These are phyloP conservation scores for Podosphaera xanthii DNA, from an alignment of 2,329 filamentous ascomycete genomes.

Conservation along the genomic window DNA sequence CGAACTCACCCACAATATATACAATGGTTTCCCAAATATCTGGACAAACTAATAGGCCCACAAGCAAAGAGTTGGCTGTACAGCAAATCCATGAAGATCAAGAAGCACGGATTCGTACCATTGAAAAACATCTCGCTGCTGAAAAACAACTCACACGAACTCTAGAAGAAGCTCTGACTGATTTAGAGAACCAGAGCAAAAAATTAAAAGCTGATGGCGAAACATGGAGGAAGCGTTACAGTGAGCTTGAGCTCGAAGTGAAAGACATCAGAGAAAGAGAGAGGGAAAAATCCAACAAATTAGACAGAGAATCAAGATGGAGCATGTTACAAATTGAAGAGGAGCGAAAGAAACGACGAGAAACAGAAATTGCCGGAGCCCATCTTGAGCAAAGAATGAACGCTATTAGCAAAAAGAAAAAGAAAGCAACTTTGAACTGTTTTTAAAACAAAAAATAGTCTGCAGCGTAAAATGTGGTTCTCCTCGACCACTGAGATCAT, in stretches of 20 bases:
- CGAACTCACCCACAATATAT: constrained; percentile 21
- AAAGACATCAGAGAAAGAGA: constrained; percentile 28
- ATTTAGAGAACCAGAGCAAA: constrained; percentile 77
- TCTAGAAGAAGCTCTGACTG: constrained; percentile 82
- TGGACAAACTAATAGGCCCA: constrained; percentile 41
- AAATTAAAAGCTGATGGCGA: constrained; percentile 83
- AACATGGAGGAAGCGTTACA: constrained; percentile 69
- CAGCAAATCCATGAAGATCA: constrained; percentile 81
- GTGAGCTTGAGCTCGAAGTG: constrained; percentile 21
- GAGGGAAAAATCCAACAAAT: constrained; percentile 18
- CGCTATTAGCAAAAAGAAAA: constrained; percentile 53
- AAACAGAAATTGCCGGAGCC: constrained; percentile 69
- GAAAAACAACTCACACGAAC: constrained; percentile 93
- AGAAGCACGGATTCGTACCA: constrained; percentile 79
- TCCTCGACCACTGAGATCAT: no score
- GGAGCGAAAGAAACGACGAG: constrained; percentile 75
- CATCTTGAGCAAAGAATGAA: constrained; percentile 92
- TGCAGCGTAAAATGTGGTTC: no score
- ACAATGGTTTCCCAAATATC: constrained; percentile 20
- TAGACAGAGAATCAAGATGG: constrained; percentile 27
- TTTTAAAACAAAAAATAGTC: constrained; percentile 25
- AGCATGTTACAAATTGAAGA: constrained; percentile 84
- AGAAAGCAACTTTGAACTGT: constrained; percentile 90
- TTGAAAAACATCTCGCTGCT: constrained; percentile 88
- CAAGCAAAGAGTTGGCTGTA: constrained; percentile 56